phyloP scores from a whole-genome alignment of 1,284 basidiomycete genomes.

The Bondarzewia mesenterica region DNA sequence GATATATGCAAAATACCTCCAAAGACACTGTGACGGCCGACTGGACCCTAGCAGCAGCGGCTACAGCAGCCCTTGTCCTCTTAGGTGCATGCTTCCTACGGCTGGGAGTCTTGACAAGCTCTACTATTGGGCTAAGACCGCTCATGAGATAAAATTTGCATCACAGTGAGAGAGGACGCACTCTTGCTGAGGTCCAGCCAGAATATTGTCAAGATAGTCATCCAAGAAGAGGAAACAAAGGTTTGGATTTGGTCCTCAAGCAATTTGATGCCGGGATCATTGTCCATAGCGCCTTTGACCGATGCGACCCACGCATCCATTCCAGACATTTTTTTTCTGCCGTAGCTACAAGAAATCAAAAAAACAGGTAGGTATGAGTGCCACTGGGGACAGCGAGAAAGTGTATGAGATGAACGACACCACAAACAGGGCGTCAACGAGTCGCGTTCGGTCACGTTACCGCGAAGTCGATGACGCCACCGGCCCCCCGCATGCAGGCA shows the following conservation, averaged over 20 bases:
- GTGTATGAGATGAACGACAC: background rate
- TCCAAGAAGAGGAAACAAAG: conserved; percentile 69
- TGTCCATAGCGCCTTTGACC: conserved; percentile 59
- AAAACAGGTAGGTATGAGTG: background rate
- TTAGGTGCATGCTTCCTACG: conserved; percentile 51
- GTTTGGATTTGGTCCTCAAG: conserved; percentile 67
- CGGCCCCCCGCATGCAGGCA: too few relatives aligned
- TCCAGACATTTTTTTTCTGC: background rate
- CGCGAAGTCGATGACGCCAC: conserved; percentile 7
- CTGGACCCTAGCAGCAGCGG: conserved; percentile 37
- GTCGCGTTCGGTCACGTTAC: conserved; percentile 12
- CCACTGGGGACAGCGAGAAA: background rate
- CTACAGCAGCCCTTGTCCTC: conserved; percentile 36
- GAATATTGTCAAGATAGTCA: conserved; percentile 66
- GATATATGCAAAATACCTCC: conserved; percentile 32
- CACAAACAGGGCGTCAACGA: background rate
- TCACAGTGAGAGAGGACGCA: conserved; percentile 21
- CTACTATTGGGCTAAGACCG: conserved; percentile 51
- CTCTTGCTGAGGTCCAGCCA: conserved; percentile 58
- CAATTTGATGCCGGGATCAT: conserved; percentile 59
- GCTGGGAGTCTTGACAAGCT: conserved; percentile 77
- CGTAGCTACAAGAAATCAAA: background rate
- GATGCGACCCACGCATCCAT: conserved; percentile 51
- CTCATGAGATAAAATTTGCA: background rate
- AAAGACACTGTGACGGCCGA: conserved; percentile 30